These are phyloP conservation scores for Trypethelium eluteriae DNA, from an alignment of 495 filamentous ascomycete genomes.

Conservation along the genomic window DNA sequence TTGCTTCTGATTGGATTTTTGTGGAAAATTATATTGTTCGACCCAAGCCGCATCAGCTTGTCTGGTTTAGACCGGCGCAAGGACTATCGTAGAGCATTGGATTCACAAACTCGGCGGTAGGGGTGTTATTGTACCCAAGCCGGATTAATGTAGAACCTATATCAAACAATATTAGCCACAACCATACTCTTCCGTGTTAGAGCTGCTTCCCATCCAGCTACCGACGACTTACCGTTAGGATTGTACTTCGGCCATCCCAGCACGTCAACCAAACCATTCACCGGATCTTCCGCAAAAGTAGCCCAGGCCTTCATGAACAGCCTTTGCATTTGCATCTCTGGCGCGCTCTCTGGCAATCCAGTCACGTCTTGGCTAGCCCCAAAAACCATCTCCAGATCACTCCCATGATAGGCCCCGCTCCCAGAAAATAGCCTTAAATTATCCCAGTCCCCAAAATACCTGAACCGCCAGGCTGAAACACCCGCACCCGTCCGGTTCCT, in stretches of 20 bases:
- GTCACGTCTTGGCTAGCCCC: conserved; percentile 19
- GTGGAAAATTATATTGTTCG: no score
- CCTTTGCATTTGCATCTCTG: conserved; percentile 17
- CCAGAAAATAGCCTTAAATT: conserved; percentile 21
- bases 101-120: conserved; percentile 14
- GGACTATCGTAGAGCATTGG: conserved; percentile 19
- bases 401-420: conserved; percentile 23
- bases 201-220: neutral
- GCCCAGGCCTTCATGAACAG: conserved; percentile 23
- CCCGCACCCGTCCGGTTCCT: neutral
- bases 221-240: conserved; percentile 1
- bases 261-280: conserved; percentile 13
- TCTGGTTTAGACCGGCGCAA: conserved; percentile 13
- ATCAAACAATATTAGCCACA: neutral
- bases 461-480: conserved; percentile 15
- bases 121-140: conserved; percentile 16
- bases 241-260: conserved; percentile 21
- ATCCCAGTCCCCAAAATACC: conserved; percentile 22
- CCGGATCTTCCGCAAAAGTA: conserved; percentile 19
- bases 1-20: no score
- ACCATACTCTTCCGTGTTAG: neutral
- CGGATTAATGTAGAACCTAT: conserved; percentile 13
- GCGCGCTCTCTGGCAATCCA: conserved; percentile 13
- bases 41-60: neutral
- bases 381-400: conserved; percentile 21